Evolutionary conservation across 2,329 filamentous ascomycete genomes (phyloP), one percentile per base, ranked within the genome.

Genomic region (Sclerotinia spermophila): DNA sequence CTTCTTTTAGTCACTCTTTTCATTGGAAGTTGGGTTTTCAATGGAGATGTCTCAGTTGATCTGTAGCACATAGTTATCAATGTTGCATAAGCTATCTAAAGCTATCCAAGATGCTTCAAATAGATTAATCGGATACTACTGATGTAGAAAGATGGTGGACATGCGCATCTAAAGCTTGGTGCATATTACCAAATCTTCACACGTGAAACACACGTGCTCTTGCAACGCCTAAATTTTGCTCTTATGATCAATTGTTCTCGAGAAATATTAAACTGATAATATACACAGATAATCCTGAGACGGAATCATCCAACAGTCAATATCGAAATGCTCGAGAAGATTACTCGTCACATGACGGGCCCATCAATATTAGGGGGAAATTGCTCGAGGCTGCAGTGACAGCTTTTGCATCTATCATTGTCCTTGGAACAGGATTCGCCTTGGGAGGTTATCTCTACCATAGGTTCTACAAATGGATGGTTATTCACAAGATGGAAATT

Each of bases 401-500:
- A 0, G 93, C 92, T 0, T 86, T 93, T 72, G 90, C 92, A 38
- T 93, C 90, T 33, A 90, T 95, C 70, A 75, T 90, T 17, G 87
- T 95, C 24, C 82, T 95, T 44, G 92, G 89, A 75, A 82, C 86
- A 27, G 88, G 86, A 42, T 90, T 90, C 76, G 85, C 83, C 59
- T 76, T 86, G 35, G 91, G 92, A 10, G 93, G 90, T 35, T 95
- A 92, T 80, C 85, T 86, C 62, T 96, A 96, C 79, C 92, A 96
- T 80, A 89, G 86, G 76, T 88, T 87, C 79, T 98, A 99, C 86
- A 99, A 99, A 82, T 86, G 90, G 81, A 82, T 97, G 70, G 93
- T 98, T 40, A 83, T 98, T n/a, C 83, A 89, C 74, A 99, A 99
- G 82, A 98, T 99, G 85, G 88, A 92, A 75, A 91, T 92, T 76